Conservation (phyloP, 345 rosid species). For the Zanthoxylum bungeanum region DNA sequence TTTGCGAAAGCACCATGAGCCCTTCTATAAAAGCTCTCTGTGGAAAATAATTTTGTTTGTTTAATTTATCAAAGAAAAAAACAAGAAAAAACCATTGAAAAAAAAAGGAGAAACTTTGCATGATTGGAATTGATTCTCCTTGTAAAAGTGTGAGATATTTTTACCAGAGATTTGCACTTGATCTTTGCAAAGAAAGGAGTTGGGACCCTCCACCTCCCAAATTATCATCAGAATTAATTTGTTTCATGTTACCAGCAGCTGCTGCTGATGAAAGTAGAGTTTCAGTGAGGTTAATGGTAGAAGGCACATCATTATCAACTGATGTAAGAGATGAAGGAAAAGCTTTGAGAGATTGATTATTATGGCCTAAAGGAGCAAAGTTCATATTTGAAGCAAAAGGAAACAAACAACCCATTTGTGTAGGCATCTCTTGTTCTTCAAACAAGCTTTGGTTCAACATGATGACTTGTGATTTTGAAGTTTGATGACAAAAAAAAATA, state of each 20-base stretch:
- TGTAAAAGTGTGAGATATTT: neutral
- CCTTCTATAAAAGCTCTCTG: neutral
- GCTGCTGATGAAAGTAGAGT: constrained; percentile 49
- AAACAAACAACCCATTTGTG: constrained; percentile 66
- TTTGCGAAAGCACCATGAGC: neutral
- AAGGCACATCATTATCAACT: constrained; percentile 12
- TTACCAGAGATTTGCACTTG: constrained; percentile 70
- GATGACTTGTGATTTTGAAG: constrained; percentile 49
- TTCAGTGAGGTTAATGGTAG: constrained; percentile 43
- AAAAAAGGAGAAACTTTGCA: neutral
- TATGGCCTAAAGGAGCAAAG: constrained; percentile 33
- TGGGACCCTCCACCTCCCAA: constrained; percentile 34
- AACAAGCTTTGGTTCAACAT: constrained; percentile 50
- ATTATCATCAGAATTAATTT: constrained; percentile 20
- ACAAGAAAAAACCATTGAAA: neutral
- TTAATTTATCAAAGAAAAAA: neutral
- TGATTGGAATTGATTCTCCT: constrained; percentile 3
- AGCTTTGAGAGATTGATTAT: constrained; percentile 34
- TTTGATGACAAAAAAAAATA: constrained; percentile 54
- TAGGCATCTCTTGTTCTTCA: constrained; percentile 47
- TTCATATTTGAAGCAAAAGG: constrained; percentile 41
- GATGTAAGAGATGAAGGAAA: constrained; percentile 24
- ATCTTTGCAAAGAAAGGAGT: constrained; percentile 56
- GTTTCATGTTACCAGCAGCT: constrained; percentile 21
- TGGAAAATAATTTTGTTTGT: neutral